phyloP scores from a whole-genome alignment of 345 rosid species.

The Ricinus communis region DNA sequence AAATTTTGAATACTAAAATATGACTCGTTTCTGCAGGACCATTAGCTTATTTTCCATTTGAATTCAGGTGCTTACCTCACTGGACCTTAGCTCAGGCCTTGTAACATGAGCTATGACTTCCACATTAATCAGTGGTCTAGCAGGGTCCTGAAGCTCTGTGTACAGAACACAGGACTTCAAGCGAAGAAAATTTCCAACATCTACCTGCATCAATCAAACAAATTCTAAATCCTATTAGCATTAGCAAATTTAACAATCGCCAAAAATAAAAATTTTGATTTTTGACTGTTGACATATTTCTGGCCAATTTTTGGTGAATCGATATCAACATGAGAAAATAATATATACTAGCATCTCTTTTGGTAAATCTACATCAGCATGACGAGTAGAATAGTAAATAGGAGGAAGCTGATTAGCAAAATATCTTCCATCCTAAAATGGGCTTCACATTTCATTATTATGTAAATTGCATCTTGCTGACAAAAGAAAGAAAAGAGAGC shows the following conservation, averaged over 20 bases:
- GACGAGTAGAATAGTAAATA: background rate
- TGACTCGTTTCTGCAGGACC: background rate
- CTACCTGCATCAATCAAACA: conserved; percentile 51
- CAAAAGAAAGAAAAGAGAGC: background rate
- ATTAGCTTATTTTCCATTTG: background rate
- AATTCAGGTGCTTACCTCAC: conserved; percentile 51
- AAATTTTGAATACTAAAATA: background rate
- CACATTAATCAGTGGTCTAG: conserved; percentile 58
- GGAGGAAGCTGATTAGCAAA: background rate
- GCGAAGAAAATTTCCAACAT: conserved; percentile 83
- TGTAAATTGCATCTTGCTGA: background rate
- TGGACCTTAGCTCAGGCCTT: conserved; percentile 66
- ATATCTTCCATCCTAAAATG: background rate
- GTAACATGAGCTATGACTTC: conserved; percentile 87
- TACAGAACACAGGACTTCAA: conserved; percentile 78
- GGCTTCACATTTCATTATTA: too few relatives aligned
- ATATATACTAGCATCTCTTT: too few relatives aligned
- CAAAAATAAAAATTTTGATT: background rate
- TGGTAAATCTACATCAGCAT: background rate
- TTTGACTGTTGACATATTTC: background rate
- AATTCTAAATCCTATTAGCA: background rate
- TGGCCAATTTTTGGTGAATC: too few relatives aligned
- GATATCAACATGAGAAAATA: background rate
- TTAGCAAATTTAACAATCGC: background rate
- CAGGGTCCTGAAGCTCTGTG: conserved; percentile 57